Evolutionary conservation across 2,329 filamentous ascomycete species (phyloP).

Genomic region (Neophaeococcomyces aloes): DNA sequence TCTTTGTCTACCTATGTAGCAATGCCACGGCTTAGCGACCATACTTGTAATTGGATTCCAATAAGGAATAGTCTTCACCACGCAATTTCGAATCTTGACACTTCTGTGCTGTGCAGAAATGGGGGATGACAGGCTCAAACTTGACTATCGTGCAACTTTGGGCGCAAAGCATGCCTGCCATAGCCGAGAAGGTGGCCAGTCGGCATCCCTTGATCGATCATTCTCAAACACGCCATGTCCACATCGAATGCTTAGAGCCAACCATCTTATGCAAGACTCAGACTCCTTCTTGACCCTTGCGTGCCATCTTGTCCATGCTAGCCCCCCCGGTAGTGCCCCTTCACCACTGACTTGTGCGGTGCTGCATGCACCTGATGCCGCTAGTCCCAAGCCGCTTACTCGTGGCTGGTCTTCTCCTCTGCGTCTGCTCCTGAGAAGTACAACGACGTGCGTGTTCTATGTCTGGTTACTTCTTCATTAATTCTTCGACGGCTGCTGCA

Average conservation of each 20-base stretch:
- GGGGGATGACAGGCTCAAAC: too few species aligned
- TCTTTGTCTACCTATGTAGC: too few species aligned
- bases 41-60: too few species aligned
- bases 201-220: background rate
- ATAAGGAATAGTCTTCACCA: too few species aligned
- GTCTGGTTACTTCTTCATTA: slow-evolving; percentile 5
- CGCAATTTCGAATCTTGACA: too few species aligned
- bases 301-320: background rate
- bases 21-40: too few species aligned
- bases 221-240: slow-evolving; percentile 7
- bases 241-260: background rate
- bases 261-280: background rate
- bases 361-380: background rate
- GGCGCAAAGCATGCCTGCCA: too few species aligned
- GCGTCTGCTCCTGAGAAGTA: background rate
- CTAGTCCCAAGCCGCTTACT: background rate
- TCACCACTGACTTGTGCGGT: background rate
- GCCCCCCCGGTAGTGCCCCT: background rate
- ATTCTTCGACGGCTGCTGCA: slow-evolving; percentile 3
- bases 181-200: background rate
- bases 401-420: background rate
- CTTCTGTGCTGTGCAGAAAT: too few species aligned
- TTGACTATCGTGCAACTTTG: too few species aligned
- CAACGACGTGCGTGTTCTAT: background rate
- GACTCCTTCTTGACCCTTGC: background rate